Evolutionary conservation across 768 basidiomycete genomes (phyloP).

Genomic region (Solioccasus polychromus): DNA sequence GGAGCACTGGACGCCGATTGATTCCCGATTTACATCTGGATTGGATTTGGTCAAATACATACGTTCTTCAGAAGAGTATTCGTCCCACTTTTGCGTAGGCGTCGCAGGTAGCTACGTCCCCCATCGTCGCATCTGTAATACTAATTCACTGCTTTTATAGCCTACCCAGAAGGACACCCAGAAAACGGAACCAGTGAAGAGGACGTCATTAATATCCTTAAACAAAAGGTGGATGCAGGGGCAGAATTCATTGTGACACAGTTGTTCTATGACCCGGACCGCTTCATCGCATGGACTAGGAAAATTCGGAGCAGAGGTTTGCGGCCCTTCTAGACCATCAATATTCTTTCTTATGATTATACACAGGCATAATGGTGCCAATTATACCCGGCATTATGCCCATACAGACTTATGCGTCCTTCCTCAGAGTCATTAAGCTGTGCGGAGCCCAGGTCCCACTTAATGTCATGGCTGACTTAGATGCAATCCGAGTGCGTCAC

Average conservation of each 20-base stretch:
- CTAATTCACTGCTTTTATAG: constrained; percentile 37
- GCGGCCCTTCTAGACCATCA: constrained; percentile 9
- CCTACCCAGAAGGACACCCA: constrained; percentile 88
- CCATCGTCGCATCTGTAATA: not conserved
- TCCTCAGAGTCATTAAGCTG: constrained; percentile 85
- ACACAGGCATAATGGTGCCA: constrained; percentile 79
- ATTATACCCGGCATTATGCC: constrained; percentile 98
- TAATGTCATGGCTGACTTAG: constrained; percentile 60
- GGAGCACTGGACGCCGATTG: constrained; percentile 88
- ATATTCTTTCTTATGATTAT: constrained; percentile 7
- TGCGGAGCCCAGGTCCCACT: constrained; percentile 78
- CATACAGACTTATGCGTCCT: constrained; percentile 94
- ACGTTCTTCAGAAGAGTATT: constrained; percentile 69
- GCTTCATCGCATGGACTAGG: constrained; percentile 76
- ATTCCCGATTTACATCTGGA: constrained; percentile 80
- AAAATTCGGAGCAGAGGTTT: constrained; percentile 71
- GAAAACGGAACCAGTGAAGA: constrained; percentile 60
- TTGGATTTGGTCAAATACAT: constrained; percentile 92
- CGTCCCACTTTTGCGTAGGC: constrained; percentile 87
- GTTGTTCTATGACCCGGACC: constrained; percentile 93
- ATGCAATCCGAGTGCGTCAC: constrained; percentile 67
- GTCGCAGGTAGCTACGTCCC: constrained; percentile 67
- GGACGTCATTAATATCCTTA: constrained; percentile 64
- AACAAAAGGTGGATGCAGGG: constrained; percentile 88
- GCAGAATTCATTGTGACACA: constrained; percentile 97